A percentile compares a stretch with the other conserved stretches of the same genome.
phyloP scores from a whole-genome alignment of 2,329 filamentous ascomycete genomes.

The Neospermospora avenae region DNA sequence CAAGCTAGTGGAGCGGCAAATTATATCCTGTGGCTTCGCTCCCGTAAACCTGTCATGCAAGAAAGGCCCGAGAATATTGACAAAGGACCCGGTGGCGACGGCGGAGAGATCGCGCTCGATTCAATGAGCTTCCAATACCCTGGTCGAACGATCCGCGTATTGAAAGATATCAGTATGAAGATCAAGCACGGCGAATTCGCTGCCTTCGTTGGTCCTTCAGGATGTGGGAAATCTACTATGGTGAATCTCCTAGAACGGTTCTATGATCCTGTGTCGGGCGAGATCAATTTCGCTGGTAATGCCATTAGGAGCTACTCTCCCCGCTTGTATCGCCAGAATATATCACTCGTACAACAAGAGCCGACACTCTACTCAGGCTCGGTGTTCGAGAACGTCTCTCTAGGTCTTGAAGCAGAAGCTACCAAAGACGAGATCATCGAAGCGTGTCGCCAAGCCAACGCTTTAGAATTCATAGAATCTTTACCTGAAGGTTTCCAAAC shows the following conservation, averaged over 20 bases:
- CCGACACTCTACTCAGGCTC: constrained; percentile 66
- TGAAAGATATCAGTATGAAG: constrained; percentile 10
- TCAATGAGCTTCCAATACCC: constrained; percentile 13
- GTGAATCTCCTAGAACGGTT: constrained; percentile 83
- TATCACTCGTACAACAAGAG: constrained; percentile 23
- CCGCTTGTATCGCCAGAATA: constrained; percentile 55
- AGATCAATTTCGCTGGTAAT: constrained; percentile 13
- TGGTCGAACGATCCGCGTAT: constrained; percentile 4
- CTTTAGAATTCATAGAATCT: constrained; percentile 48
- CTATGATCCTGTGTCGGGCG: constrained; percentile 47
- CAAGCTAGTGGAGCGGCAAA: constrained; percentile 16
- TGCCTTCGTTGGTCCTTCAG: constrained; percentile 37
- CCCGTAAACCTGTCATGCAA: constrained; percentile 11
- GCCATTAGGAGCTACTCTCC: constrained; percentile 57
- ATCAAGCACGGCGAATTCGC: constrained; percentile 76
- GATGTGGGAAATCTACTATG: constrained; percentile 69
- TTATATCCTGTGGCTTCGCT: constrained; percentile 41
- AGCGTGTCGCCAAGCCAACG: constrained; percentile 43
- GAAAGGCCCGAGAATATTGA: constrained; percentile 1
- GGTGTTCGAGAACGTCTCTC: constrained; percentile 63
- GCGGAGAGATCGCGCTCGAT: constrained; percentile 4
- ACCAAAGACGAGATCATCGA: constrained; percentile 37
- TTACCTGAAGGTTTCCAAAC: constrained; percentile 68
- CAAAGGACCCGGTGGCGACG: constrained; percentile 6
- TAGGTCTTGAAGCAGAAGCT: constrained; percentile 47